A percentile compares a stretch with the other conserved stretches of the same genome.
Conservation (phyloP, 2,329 filamentous ascomycete genomes). For the Aureobasidium pullulans region DNA sequence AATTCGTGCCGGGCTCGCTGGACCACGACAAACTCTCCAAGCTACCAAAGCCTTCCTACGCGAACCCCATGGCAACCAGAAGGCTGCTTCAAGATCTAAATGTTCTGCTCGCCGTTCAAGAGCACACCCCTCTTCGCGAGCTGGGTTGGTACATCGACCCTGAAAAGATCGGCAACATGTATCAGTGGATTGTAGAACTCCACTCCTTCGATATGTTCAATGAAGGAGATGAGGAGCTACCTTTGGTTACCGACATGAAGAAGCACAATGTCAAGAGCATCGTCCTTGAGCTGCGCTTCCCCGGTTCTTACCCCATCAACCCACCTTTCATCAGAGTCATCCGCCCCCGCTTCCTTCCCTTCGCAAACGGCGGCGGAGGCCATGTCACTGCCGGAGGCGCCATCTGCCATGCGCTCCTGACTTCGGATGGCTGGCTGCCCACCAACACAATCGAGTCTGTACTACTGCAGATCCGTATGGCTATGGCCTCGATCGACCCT, state of each 20-base stretch:
- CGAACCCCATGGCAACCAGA: conserved; percentile 53
- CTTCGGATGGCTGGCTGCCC: conserved; percentile 60
- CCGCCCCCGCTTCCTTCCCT: conserved; percentile 67
- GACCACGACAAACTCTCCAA: conserved; percentile 55
- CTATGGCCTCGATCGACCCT: conserved; percentile 62
- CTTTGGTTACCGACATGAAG: conserved; percentile 70
- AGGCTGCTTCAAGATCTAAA: conserved; percentile 59
- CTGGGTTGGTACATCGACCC: conserved; percentile 79
- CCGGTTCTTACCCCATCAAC: conserved; percentile 63
- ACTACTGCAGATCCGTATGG: conserved; percentile 71
- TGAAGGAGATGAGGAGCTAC: conserved; percentile 38
- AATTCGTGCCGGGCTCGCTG: conserved; percentile 62
- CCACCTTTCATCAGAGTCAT: conserved; percentile 83
- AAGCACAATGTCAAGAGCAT: conserved; percentile 54
- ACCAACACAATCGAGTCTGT: conserved; percentile 69
- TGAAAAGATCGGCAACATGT: conserved; percentile 61
- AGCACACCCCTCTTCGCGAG: conserved; percentile 51
- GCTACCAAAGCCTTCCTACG: conserved; percentile 59
- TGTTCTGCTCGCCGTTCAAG: conserved; percentile 57
- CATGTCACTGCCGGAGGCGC: conserved; percentile 80
- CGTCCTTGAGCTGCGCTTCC: conserved; percentile 76
- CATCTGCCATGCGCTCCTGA: conserved; percentile 43
- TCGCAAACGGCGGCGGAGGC: conserved; percentile 67
- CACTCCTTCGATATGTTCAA: conserved; percentile 58
- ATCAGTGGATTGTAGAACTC: conserved; percentile 86